Evolutionary conservation across 2,329 filamentous ascomycete genomes (phyloP).

Genomic region (Cladophialophora bantiana): DNA sequence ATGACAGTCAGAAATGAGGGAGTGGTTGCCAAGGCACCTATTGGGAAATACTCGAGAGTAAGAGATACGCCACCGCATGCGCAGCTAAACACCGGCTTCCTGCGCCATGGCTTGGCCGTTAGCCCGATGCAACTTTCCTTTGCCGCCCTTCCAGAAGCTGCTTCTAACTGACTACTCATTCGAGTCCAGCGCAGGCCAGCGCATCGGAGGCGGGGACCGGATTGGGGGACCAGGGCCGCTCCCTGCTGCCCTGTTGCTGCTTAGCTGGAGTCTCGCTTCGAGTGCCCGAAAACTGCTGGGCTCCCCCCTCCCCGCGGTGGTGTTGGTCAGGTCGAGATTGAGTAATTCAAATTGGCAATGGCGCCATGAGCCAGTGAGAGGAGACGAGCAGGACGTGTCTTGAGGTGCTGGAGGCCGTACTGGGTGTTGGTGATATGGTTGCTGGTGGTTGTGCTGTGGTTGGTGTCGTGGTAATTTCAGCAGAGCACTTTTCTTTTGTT

Average conservation of each 20-base stretch:
- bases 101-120: background rate
- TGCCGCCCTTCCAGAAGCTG: conserved; percentile 4
- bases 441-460: background rate
- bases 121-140: background rate
- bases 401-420: too few relatives aligned
- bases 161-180: background rate
- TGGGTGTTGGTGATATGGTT: background rate
- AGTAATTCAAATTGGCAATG: background rate
- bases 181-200: background rate
- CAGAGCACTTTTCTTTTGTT: background rate
- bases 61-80: background rate
- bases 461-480: background rate
- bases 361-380: background rate
- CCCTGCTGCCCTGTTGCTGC: background rate
- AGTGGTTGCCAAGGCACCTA: background rate
- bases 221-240: conserved; percentile 5
- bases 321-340: background rate
- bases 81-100: background rate
- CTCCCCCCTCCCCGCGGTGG: background rate
- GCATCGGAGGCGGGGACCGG: conserved; percentile 11
- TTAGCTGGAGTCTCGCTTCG: background rate
- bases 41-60: background rate
- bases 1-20: background rate
- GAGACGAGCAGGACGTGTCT: background rate
- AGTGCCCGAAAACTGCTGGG: conserved; percentile 1